Percentiles rank a stretch among this genome's conserved stretches.
These are phyloP conservation scores for Phytophthora multivora DNA, from an alignment of 352 stramenopile species.

Conservation along the genomic window DNA sequence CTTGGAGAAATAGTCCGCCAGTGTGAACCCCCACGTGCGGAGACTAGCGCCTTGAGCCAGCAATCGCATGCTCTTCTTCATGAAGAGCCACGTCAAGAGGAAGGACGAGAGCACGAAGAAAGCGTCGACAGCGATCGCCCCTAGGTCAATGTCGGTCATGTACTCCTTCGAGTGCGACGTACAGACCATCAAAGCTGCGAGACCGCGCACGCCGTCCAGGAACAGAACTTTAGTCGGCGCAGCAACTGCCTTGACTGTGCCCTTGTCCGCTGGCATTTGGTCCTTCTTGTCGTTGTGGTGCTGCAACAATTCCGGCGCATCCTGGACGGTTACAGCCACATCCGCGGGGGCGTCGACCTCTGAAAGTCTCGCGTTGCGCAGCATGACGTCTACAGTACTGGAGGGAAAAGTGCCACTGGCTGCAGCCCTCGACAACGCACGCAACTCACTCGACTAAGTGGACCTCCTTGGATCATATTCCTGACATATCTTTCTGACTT, in stretches of 20 bases:
- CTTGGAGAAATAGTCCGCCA: slow-evolving; percentile 53
- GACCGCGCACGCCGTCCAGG: slow-evolving; percentile 44
- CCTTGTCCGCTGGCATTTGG: slow-evolving; percentile 1
- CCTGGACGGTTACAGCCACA: slow-evolving; percentile 4
- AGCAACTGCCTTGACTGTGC: not conserved
- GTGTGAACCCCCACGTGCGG: slow-evolving; percentile 25
- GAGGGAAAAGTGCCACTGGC: slow-evolving; percentile 16
- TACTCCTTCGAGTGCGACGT: slow-evolving; percentile 37
- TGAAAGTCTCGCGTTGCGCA: slow-evolving; percentile 13
- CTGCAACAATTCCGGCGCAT: not conserved
- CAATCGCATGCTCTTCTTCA: slow-evolving; percentile 37
- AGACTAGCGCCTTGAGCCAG: slow-evolving; percentile 21
- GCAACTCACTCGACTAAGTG: slow-evolving; percentile 3
- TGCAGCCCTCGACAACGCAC: no score
- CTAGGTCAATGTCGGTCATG: slow-evolving; percentile 33
- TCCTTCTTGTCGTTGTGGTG: slow-evolving; percentile 3
- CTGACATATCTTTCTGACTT: slow-evolving; percentile 3
- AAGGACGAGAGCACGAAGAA: slow-evolving; percentile 59
- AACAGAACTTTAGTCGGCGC: slow-evolving; percentile 32
- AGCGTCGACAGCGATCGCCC: slow-evolving; percentile 37
- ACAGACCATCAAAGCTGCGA: slow-evolving; percentile 43
- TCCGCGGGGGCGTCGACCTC: slow-evolving; percentile 5
- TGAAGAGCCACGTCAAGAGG: slow-evolving; percentile 46
- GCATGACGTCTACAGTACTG: not conserved
- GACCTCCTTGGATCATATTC: not conserved